phyloP scores from a whole-genome alignment of 192 early-diverging fungal genomes.

The Gamsiella multidivaricata region DNA sequence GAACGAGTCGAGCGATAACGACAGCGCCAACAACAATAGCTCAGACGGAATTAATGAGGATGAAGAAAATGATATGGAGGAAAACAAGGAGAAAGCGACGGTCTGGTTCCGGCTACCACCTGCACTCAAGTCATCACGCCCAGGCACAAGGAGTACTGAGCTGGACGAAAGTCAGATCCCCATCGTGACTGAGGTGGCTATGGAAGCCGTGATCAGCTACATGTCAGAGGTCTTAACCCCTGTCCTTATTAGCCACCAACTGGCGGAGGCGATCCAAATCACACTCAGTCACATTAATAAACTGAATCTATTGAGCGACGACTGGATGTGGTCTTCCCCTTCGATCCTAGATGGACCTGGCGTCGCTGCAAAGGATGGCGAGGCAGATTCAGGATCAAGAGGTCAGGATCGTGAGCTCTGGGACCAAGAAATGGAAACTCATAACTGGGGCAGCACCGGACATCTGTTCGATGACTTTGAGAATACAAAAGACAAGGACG shows the following conservation, averaged over 20 bases:
- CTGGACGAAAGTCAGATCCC: slow-evolving; percentile 40
- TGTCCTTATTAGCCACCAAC: slow-evolving; percentile 29
- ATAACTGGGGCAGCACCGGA: slow-evolving; percentile 31
- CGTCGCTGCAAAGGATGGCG: background rate
- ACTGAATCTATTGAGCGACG: slow-evolving; percentile 13
- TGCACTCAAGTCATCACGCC: background rate
- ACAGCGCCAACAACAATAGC: background rate
- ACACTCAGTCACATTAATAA: slow-evolving; percentile 21
- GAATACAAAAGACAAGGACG: background rate
- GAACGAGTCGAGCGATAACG: background rate
- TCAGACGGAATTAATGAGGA: background rate
- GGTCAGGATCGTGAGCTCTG: slow-evolving; percentile 36
- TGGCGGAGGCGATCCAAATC: slow-evolving; percentile 31
- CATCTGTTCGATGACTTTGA: slow-evolving; percentile 33
- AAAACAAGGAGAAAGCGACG: slow-evolving; percentile 1
- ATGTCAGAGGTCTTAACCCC: slow-evolving; percentile 34
- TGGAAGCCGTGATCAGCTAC: slow-evolving; percentile 33
- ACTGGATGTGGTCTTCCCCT: slow-evolving; percentile 28
- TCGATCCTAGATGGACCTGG: background rate
- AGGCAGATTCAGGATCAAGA: background rate
- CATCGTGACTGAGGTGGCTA: slow-evolving; percentile 20
- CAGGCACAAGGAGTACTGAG: background rate
- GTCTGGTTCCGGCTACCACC: slow-evolving; percentile 1
- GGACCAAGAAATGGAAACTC: slow-evolving; percentile 38
- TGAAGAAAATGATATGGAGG: slow-evolving; percentile 1